phyloP scores from a whole-genome alignment of 2,329 filamentous ascomycete genomes.

The Pseudocercospora eumusae region DNA sequence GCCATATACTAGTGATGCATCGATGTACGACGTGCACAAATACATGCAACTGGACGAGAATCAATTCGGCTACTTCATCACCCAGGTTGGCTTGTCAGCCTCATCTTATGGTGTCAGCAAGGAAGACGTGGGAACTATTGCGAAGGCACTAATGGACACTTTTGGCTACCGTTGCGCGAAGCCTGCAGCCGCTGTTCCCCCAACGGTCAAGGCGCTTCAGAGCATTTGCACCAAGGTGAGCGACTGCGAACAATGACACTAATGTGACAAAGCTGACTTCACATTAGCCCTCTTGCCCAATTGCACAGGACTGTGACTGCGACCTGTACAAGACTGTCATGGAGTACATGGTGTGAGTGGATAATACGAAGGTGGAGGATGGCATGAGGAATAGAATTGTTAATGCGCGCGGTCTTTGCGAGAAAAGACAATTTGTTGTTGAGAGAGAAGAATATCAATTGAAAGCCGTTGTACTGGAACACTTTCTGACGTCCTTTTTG shows the following conservation, averaged over 20 bases:
- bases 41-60: slow-evolving; percentile 57
- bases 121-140: slow-evolving; percentile 55
- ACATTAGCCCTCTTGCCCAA: not conserved
- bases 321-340: not conserved
- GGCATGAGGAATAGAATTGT: not conserved
- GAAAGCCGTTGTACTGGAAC: not conserved
- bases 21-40: slow-evolving; percentile 59
- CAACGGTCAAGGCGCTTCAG: slow-evolving; percentile 52
- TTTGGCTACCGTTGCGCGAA: slow-evolving; percentile 58
- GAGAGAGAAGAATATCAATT: not conserved
- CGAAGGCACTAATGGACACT: slow-evolving; percentile 49
- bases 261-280: not conserved
- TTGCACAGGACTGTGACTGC: slow-evolving; percentile 2
- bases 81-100: slow-evolving; percentile 59
- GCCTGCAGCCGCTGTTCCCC: slow-evolving; percentile 47
- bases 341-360: not conserved
- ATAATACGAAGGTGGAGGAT: not conserved
- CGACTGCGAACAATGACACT: not conserved
- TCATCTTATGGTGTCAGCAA: slow-evolving; percentile 61
- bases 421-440: not conserved
- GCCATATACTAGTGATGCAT: slow-evolving; percentile 52
- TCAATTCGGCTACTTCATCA: slow-evolving; percentile 61
- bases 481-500: no score
- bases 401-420: not conserved
- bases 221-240: slow-evolving; percentile 52